Conservation (phyloP, 2,329 filamentous ascomycete species). For the Sclerotinia sclerotiorum region DNA sequence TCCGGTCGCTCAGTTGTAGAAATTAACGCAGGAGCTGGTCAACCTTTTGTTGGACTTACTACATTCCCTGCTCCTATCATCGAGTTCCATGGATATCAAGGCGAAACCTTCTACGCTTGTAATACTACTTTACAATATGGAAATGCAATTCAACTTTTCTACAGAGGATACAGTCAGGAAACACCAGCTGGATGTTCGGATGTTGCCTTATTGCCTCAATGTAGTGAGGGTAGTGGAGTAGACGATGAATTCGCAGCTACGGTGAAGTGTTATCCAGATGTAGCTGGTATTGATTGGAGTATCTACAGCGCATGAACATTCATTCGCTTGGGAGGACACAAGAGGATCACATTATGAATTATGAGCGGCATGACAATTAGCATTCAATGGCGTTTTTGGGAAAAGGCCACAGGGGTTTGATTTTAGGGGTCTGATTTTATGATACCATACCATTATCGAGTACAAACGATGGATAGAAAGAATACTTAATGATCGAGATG, state of each 20-base stretch:
- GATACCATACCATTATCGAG: slow-evolving; percentile 14
- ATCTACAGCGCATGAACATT: slow-evolving; percentile 32
- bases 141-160: slow-evolving; percentile 40
- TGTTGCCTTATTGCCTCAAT: slow-evolving; percentile 48
- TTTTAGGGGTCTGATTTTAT: background rate
- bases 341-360: background rate
- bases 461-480: slow-evolving; percentile 13
- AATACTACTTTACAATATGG: slow-evolving; percentile 47
- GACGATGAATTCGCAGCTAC: slow-evolving; percentile 45
- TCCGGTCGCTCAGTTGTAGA: slow-evolving; percentile 37
- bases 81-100: slow-evolving; percentile 33
- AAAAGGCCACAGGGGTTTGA: background rate
- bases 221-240: slow-evolving; percentile 42
- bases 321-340: too few relatives aligned
- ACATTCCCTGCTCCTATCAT: slow-evolving; percentile 43
- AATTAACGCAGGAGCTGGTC: slow-evolving; percentile 44
- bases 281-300: slow-evolving; percentile 44
- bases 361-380: background rate
- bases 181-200: slow-evolving; percentile 46
- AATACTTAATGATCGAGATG: background rate
- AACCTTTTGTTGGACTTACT: slow-evolving; percentile 42
- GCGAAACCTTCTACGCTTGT: slow-evolving; percentile 47
- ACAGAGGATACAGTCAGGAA: slow-evolving; percentile 43
- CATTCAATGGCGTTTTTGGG: slow-evolving; percentile 4
- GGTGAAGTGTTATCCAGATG: slow-evolving; percentile 46